Base-by-base conservation (phyloP, 495 filamentous ascomycete genomes). In the Collariella sp. region DNA sequence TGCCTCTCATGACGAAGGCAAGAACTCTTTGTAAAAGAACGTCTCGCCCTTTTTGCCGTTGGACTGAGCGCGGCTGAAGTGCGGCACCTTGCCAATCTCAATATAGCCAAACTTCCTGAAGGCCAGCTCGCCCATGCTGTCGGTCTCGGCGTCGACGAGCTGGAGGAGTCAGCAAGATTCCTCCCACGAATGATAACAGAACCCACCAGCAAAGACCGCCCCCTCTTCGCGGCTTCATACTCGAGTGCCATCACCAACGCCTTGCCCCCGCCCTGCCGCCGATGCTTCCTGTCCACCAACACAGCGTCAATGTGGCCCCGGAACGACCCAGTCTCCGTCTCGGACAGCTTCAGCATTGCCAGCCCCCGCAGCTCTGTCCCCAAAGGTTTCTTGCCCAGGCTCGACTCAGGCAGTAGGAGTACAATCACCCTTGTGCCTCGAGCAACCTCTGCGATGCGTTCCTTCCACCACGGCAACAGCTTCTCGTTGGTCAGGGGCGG, bases 11-110 rank as follows among this genome's bases (percentile, higher is more conserved):
- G 45, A 20, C 12, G 43, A 40, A 13, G 45, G 42, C 15, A 26
- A 18, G n/a, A 70, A 50, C 49, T 70, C 62, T 54, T 74, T 73
- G 49, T 72, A 74, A 50, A 71, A 74, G 42, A 72, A 70, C 0
- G 68, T 68, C 39, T 66, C 64, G 53, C 68, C 68, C 57, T 64
- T 69, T 24, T 62, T 59, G 42, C 60, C 63, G 13, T 54, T 62
- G 7, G 63, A 57, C 18, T 58, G 50, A 9, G 58, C 59, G 1
- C 58, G 61, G 33, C 62, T 66, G 48, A 69, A 73, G 13, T 59
- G 58, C 22, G 71, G 71, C 13, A 72, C 62, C 46, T 63, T 66
- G 44, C 70, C 68, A 18, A 67, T 57, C 57, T 71, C 64, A 12
- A 49, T 56, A 57, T 71, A 75, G 15, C 62, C 66, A 31, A 72